These are phyloP conservation scores for Parmelia sp. DNA, from an alignment of 495 filamentous ascomycete genomes.

Conservation along the genomic window DNA sequence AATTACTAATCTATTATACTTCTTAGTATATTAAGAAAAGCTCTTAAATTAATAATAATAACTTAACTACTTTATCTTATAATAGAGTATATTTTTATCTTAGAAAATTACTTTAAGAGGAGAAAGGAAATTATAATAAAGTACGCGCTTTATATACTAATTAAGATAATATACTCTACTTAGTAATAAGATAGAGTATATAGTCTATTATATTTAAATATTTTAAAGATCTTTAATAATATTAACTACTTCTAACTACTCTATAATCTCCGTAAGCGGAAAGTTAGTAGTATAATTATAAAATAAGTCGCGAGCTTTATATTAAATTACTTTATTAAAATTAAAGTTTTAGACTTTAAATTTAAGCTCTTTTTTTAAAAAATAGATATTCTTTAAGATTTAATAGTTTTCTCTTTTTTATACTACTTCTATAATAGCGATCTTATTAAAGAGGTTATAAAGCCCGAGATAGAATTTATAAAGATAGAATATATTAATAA, in stretches of 20 bases:
- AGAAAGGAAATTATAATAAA: no score
- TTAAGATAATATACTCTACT: no score
- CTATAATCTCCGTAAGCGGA: not conserved
- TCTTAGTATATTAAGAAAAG: not conserved
- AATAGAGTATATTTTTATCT: not conserved
- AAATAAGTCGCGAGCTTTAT: not conserved
- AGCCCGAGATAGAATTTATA: no score
- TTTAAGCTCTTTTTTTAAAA: not conserved
- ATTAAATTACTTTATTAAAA: not conserved
- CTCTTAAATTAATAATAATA: not conserved
- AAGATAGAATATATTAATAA: no score
- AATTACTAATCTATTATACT: not conserved
- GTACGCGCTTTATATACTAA: no score
- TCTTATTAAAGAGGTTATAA: no score
- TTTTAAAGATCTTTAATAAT: not conserved
- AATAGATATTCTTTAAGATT: not conserved
- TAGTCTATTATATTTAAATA: no score
- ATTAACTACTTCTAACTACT: not conserved
- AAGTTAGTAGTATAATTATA: not conserved
- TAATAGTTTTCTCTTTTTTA: not conserved
- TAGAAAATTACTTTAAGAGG: no score
- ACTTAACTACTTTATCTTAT: not conserved
- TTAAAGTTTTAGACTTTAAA: not conserved
- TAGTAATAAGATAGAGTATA: no score
- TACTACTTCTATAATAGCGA: not conserved